A percentile compares a stretch with the other conserved stretches of the same genome.
Conservation (phyloP, 768 basidiomycete species). For the Galerina sulciceps region DNA sequence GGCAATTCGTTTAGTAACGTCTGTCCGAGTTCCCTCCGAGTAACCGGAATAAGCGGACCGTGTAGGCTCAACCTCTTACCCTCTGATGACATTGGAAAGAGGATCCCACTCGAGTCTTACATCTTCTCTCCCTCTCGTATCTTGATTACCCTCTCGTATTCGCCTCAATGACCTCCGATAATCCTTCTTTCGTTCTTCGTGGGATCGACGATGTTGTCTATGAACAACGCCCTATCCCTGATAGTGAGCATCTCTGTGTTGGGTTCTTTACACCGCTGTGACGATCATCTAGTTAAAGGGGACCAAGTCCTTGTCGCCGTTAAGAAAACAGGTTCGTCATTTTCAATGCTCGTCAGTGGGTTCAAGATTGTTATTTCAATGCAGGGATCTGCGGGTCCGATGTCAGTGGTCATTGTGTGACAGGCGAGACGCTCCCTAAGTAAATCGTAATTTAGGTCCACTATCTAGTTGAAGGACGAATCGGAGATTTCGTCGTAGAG, state of each 20-base stretch:
- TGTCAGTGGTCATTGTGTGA: conserved; percentile 41
- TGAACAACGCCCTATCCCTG: conserved; percentile 77
- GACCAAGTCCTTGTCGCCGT: conserved; percentile 88
- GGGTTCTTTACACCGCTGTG: conserved; percentile 1
- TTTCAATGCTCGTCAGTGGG: background rate
- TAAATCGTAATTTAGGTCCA: conserved; percentile 56
- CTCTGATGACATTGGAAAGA: too few relatives aligned
- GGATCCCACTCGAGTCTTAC: background rate
- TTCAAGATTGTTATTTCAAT: background rate
- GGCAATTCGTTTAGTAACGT: background rate
- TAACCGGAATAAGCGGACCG: background rate
- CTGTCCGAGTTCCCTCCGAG: conserved; percentile 19
- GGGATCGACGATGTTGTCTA: conserved; percentile 70
- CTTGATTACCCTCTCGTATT: conserved; percentile 6
- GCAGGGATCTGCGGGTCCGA: conserved; percentile 92
- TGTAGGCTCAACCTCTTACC: too few relatives aligned
- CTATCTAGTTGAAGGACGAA: conserved; percentile 77
- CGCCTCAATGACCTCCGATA: conserved; percentile 61
- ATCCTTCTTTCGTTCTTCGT: conserved; percentile 79
- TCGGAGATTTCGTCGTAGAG: conserved; percentile 79
- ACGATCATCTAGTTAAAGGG: conserved; percentile 51
- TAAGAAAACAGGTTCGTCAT: conserved; percentile 80
- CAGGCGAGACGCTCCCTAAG: background rate
- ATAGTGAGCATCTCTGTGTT: conserved; percentile 45
- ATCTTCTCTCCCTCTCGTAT: conserved; percentile 9